These are phyloP conservation scores for Tylopilus vinaceipallidus DNA, from an alignment of 768 basidiomycete species.

Conservation along the genomic window DNA sequence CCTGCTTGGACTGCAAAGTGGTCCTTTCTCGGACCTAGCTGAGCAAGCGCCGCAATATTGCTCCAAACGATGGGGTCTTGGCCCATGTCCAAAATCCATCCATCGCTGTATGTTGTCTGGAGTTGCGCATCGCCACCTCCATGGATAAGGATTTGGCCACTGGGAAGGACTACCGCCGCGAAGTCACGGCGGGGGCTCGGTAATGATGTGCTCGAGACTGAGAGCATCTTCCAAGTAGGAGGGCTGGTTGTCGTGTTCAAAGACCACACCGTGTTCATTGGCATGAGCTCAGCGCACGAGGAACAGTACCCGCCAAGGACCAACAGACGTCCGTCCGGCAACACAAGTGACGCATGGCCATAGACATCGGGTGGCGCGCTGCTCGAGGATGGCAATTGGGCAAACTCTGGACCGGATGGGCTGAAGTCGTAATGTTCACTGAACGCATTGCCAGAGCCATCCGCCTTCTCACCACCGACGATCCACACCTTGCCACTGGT, in stretches of 20 bases:
- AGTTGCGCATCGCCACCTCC: slow-evolving; percentile 68
- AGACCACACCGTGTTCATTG: slow-evolving; percentile 59
- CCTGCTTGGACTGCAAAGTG: slow-evolving; percentile 69
- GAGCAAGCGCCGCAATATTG: slow-evolving; percentile 45
- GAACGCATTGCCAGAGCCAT: slow-evolving; percentile 67
- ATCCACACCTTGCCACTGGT: slow-evolving; percentile 58
- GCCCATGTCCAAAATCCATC: slow-evolving; percentile 65
- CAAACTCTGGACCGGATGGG: slow-evolving; percentile 49
- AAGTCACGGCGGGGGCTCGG: slow-evolving; percentile 66
- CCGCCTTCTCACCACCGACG: slow-evolving; percentile 78
- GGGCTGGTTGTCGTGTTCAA: slow-evolving; percentile 53
- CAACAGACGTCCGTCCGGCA: slow-evolving; percentile 65
- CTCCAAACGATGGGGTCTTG: slow-evolving; percentile 62
- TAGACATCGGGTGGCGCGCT: slow-evolving; percentile 65
- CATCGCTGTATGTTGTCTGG: slow-evolving; percentile 57
- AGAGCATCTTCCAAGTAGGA: slow-evolving; percentile 49
- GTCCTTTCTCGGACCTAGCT: slow-evolving; percentile 65
- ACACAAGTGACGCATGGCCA: slow-evolving; percentile 70
- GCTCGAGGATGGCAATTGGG: slow-evolving; percentile 44
- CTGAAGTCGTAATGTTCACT: slow-evolving; percentile 65
- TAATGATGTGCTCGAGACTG: slow-evolving; percentile 39
- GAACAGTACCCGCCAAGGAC: slow-evolving; percentile 72
- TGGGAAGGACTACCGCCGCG: slow-evolving; percentile 48
- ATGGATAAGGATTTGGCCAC: slow-evolving; percentile 65
- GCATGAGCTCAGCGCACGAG: slow-evolving; percentile 45